A percentile compares a stretch with the other conserved stretches of the same genome.
Conservation (phyloP, 176 grass and related monocot genomes). For the Triticum urartu region DNA sequence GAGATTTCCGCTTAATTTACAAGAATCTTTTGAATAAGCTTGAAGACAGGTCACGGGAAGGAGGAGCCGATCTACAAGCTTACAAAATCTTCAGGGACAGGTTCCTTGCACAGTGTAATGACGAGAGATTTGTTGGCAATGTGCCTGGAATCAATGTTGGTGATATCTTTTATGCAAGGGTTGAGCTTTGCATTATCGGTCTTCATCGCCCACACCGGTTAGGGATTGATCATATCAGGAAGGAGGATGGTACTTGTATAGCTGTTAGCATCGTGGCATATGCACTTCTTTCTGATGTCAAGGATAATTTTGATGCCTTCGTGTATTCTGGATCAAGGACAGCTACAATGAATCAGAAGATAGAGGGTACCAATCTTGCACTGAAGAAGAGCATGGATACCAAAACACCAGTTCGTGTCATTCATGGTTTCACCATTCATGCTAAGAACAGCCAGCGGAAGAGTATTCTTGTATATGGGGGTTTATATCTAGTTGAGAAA, state of each 20-base stretch:
- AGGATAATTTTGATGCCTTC: constrained; percentile 61
- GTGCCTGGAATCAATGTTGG: constrained; percentile 72
- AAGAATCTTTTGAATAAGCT: constrained; percentile 45
- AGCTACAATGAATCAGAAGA: constrained; percentile 35
- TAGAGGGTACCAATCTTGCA: constrained; percentile 61
- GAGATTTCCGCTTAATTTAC: constrained; percentile 58
- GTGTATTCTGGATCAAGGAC: constrained; percentile 56
- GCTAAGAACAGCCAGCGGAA: constrained; percentile 36
- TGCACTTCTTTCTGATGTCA: constrained; percentile 40
- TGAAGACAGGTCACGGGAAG: constrained; percentile 29
- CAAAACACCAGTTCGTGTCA: constrained; percentile 73
- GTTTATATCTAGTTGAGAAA: constrained; percentile 78
- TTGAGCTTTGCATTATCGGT: constrained; percentile 78
- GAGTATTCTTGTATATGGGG: constrained; percentile 67
- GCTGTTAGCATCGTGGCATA: constrained; percentile 72
- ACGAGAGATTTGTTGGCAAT: constrained; percentile 57
- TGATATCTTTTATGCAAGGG: constrained; percentile 71
- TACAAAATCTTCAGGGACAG: constrained; percentile 67
- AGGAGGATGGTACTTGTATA: constrained; percentile 37
- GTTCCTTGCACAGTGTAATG: constrained; percentile 28
- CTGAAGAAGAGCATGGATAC: constrained; percentile 80
- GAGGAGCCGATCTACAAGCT: constrained; percentile 43
- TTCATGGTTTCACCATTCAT: constrained; percentile 45
- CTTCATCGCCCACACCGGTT: constrained; percentile 55
- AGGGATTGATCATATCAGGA: constrained; percentile 61